Base-by-base conservation (phyloP, 345 rosid species). In the Salix exigua region DNA sequence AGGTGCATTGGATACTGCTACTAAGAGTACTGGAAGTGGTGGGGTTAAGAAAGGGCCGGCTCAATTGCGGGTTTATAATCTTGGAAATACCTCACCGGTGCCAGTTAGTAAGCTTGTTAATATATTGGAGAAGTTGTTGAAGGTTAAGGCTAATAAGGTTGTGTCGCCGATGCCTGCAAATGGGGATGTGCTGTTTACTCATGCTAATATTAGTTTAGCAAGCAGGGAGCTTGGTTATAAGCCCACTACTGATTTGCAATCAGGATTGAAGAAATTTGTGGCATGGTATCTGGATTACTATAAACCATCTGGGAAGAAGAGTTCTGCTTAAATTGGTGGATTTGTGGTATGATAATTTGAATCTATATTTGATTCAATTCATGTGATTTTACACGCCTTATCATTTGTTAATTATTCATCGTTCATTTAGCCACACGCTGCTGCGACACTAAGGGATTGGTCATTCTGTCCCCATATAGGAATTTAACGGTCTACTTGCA, bases 51-150 rank as follows among this genome's bases (percentile, higher is more conserved):
- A 25, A 64, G 85, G 82, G 1, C 40, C 51, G 2, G 85, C 82
- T 0, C 82, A 82, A 64, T 62, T 82, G 68, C 74, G 82, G 40
- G 75, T 82, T 44, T 82, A 66, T 66, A 82, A 82, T 75, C 75
- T 82, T 21, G 82, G 85, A 25, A 82, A 82, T 72, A 82, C 79
- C 31, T 75, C 78, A 3, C 82, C 85, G 2, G 82, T 66, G 46
- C 74, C 85, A 62, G 85, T 82, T 72, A 19, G 72, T 6, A 78
- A 78, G 68, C 79, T 78, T 67, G 82, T 82, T 42, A 75, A n/a
- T 33, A 75, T 78, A 72, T 72, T 82, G 79, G 85, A 82, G 85
- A 82, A 78, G 69, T 70, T 82, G 63, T 9, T 82, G 82, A 82
- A 82, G 73, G 79, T 78, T 46, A 78, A 82, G 79, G 84, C 82